Base-by-base conservation (phyloP, 495 filamentous ascomycete genomes). In the Penicillium antarcticum region DNA sequence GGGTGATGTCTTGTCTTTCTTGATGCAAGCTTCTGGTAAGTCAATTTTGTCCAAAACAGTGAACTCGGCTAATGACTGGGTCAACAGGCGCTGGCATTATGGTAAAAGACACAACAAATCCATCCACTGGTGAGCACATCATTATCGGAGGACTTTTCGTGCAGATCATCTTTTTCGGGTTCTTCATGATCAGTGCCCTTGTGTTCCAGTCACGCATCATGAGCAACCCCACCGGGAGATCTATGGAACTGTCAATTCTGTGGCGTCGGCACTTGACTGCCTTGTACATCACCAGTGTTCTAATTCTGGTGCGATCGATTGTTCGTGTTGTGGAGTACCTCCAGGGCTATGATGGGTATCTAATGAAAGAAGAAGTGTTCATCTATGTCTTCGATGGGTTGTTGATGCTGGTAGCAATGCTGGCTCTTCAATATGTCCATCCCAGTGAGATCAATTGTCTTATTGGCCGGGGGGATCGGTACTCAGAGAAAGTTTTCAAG, bases 241-340 rank as follows among this genome's bases (percentile, higher is more conserved):
- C 68, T 4, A 41, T 38, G 2, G 57, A 64, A 23, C 18, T 53
- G 24, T 32, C 43, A 4, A 26, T 57, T 1, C 56, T 72, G 5
- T 89, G 85, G 86, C 53, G 62, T 50, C 69, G 67, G 23, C 70
- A 80, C 43, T 60, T 87, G 42, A 42, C 62, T 17, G 65, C 77
- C 29, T 73, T 87, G 2, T 88, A 86, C 58, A 46, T 48, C 2
- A 64, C 70, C 5, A 79, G 73, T 45, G 60, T 56, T 1, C 63
- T 87, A 8, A 87, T 89, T 50, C 53, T 89, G 45, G 56, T 87
- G 2, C 77, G 87, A 5, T 80, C 73, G 7, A 50, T 87, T 6
- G 80, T 87, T 56, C 74, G 86, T 19, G 70, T 84, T 16, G 66
- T 84, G 11, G 87, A 89, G 68, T 89, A 83, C 48, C 18, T 77